Base-by-base conservation (phyloP, 768 basidiomycete genomes). In the Pilatotrama ljubarskyi region DNA sequence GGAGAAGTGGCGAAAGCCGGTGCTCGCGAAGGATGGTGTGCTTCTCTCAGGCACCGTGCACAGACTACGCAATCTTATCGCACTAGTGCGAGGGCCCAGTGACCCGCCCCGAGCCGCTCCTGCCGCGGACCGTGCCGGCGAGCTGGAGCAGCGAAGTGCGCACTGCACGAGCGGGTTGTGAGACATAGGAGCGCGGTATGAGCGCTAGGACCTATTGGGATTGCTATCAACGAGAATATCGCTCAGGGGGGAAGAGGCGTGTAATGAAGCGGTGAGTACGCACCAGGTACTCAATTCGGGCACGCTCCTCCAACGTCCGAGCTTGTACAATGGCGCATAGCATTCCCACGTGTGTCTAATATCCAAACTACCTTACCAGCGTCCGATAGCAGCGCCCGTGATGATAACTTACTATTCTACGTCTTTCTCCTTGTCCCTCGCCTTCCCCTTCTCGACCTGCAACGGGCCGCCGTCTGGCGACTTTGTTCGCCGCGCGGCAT, bases 31-130 rank as follows among this genome's bases (percentile, higher is more conserved):
- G 43, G 51, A 24, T 59, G 51, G 36, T 38, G 58, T 59, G 58
- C 58, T 59, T 59, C 58, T 29, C 11, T 43, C 58, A 59, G 58
- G 58, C 58, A 59, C 58, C 13, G 43, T 24, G 58, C 58, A 32
- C 43, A 20, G 37, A 52, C 46, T n/a, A 37, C 58, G 58, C 58
- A 29, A 59, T 59, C 43, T 52, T 59, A 51, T 42, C 57, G 49
- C 44, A 15, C 36, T 20, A 17, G 49, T n/a, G 25, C 29, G 26
- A 13, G 52, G 20, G 29, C 18, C 50, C n/a, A 50, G 20, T 50
- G 48, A 42, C 38, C n/a, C 17, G 25, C 20, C 46, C 5, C 46
- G 46, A 20, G 15, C 55, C 36, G 37, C 38, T 3, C 36, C 36
- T 56, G 36, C 37, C 36, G 37, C 11, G n/a, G 15, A 20, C 37